Evolutionary conservation across 345 rosid species (phyloP), one percentile per base, ranked within the genome.

Genomic region (Linum lewisii): DNA sequence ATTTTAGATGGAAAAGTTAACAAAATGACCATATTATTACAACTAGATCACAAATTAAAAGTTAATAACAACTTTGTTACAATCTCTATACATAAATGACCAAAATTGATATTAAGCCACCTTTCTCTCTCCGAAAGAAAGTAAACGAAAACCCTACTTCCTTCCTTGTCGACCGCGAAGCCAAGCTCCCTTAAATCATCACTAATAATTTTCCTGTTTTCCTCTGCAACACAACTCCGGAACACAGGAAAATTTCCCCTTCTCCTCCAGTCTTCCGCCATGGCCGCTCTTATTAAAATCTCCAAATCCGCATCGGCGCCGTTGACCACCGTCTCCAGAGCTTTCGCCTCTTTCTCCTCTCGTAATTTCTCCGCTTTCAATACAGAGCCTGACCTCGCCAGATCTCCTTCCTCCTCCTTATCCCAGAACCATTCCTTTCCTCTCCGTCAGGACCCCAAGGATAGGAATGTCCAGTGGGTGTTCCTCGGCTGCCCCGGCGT

Each of bases 401-500:
- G 74, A 26, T 71, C 24, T 61, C 72, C 59, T 4, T 55, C 42
- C 38, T 69, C n/a, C 42, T 62, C 62, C 67, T 51, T 18, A 58
- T 42, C 47, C 13, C 47, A 16, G 14, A 42, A 57, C 53, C 67
- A 67, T 58, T 22, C 73, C 37, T 57, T 69, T 26, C 63, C 42
- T 58, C 63, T 65, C 34, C 59, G 63, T 20, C 60, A 57, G 34
- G 71, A 68, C 64, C 55, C 67, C 11, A 56, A 73, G 73, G 80
- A 75, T 5, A 76, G 81, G 61, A 80, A 76, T 58, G 77, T 76
- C 60, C 97, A 90, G 64, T 93, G 99, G 99, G 96, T 87, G 3
- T 93, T 93, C 63, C 89, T 90, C 2, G 99, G 99, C 57, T 93
- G 97, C 51, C 97, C 99, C 0, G 99, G 99, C 60, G 96, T 93